Evolutionary conservation across 1,284 basidiomycete genomes (phyloP), one percentile per base, ranked within the genome.

Genomic region (Sanguinoderma infundibulare): DNA sequence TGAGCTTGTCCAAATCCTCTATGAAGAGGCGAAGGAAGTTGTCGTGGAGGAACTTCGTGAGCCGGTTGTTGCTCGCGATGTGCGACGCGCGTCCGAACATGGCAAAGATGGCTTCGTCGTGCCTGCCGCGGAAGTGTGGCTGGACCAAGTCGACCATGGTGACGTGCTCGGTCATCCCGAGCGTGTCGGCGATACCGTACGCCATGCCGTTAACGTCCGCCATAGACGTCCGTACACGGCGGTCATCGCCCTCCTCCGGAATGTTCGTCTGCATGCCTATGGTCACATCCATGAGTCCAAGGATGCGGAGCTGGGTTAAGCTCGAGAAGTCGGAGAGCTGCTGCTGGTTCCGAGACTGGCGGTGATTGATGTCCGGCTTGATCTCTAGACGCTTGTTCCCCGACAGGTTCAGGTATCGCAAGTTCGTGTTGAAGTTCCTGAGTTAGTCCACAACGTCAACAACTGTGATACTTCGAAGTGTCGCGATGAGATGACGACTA

Each of bases 241-340:
- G 89, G 59, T 96, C 91, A 60, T 96, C 94, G 63, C 82, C 90
- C 74, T 98, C 96, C 74, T 98, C 97, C 0, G 96, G 96, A 30
- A 97, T 83, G 53, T 88, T 88, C 5, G 80, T 89, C 70, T 70
- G 78, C 74, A 90, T 90, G 47, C 92, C 91, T 46, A 96, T 90
- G 3, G 96, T 98, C 63, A 99, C 95, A 74, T 99, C 98, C 93
- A 99, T 99, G 38, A 99, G 84, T 40, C 98, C 97, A 2, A 99
- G 84, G 22, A 98, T 88, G 38, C 91, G 90, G 46, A 99, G 82
- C 67, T 94, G 87, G 1, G 83, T 84, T 35, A 98, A 82, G 7
- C 87, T 86, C n/a, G 89, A 90, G 75, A 99, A 99, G 69, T 96
- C 94, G 15, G 94, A 91, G 22, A 97, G 83, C 15, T 70, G 69